Percentiles rank a stretch among this genome's conserved stretches.
phyloP scores from a whole-genome alignment of 2,329 filamentous ascomycete genomes.

The Calonectria pauciramosa region DNA sequence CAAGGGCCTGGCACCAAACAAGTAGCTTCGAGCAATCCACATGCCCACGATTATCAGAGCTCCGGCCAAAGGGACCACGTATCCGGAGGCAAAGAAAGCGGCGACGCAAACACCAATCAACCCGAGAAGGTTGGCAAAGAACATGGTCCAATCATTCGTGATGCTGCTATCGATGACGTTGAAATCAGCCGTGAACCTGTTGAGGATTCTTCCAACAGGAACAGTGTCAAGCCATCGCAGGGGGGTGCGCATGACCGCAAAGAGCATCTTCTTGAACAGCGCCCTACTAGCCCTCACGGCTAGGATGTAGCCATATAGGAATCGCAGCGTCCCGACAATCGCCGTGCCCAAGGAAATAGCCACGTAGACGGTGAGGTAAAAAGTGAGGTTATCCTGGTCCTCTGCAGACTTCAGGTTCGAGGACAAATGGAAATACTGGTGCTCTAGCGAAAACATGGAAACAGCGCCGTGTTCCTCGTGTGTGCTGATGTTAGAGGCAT shows the following conservation, averaged over 20 bases:
- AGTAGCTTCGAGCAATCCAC: slow-evolving; percentile 72
- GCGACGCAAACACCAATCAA: slow-evolving; percentile 77
- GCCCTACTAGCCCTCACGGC: slow-evolving; percentile 77
- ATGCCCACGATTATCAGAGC: slow-evolving; percentile 70
- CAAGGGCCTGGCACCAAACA: slow-evolving; percentile 79
- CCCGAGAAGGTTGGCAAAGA: slow-evolving; percentile 71
- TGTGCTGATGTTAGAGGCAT: slow-evolving; percentile 37
- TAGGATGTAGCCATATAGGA: slow-evolving; percentile 73
- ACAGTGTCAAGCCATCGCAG: slow-evolving; percentile 87
- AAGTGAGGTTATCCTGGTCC: slow-evolving; percentile 61
- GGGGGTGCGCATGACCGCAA: slow-evolving; percentile 77
- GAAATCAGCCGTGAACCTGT: slow-evolving; percentile 85
- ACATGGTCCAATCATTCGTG: slow-evolving; percentile 73
- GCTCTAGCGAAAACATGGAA: slow-evolving; percentile 63
- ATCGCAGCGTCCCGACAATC: slow-evolving; percentile 72
- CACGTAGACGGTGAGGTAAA: slow-evolving; percentile 80
- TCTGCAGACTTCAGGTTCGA: slow-evolving; percentile 46
- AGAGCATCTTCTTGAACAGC: slow-evolving; percentile 77
- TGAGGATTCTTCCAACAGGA: slow-evolving; percentile 81
- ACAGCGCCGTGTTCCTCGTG: slow-evolving; percentile 54
- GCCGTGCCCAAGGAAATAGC: slow-evolving; percentile 74
- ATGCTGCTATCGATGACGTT: slow-evolving; percentile 78
- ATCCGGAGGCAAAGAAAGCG: slow-evolving; percentile 75
- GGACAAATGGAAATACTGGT: slow-evolving; percentile 58
- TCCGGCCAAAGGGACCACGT: slow-evolving; percentile 73